These are phyloP conservation scores for Botrytis aclada DNA, from an alignment of 2,329 filamentous ascomycete genomes.

Conservation along the genomic window DNA sequence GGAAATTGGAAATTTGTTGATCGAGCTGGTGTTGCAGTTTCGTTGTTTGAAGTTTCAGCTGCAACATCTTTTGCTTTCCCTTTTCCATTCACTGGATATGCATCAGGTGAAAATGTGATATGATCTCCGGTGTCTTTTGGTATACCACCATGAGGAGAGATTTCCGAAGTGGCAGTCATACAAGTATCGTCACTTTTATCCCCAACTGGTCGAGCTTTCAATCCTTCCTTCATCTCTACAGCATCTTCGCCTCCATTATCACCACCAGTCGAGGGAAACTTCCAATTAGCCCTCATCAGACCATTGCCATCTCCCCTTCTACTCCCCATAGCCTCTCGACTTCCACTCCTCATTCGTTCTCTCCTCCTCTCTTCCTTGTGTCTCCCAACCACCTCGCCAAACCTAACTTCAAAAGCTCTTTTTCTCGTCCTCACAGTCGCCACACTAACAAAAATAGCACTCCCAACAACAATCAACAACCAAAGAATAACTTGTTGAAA, in stretches of 20 bases:
- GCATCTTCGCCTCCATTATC: background rate
- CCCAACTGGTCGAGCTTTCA: background rate
- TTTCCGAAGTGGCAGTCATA: conserved; percentile 3
- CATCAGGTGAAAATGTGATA: conserved; percentile 6
- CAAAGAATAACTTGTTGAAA: conserved; percentile 68
- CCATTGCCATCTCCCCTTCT: background rate
- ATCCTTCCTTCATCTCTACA: background rate
- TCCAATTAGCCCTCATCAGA: background rate
- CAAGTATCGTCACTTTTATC: background rate
- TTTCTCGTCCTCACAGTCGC: conserved; percentile 61
- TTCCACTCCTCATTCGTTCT: background rate
- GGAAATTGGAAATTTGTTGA: background rate
- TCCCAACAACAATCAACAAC: conserved; percentile 62
- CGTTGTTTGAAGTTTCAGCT: background rate
- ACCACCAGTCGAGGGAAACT: background rate
- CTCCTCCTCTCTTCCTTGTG: background rate
- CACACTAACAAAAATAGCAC: conserved; percentile 63
- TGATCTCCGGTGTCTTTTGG: background rate
- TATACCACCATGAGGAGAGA: background rate
- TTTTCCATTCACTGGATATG: background rate
- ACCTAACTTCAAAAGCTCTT: conserved; percentile 59
- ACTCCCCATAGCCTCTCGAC: background rate
- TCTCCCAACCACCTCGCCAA: conserved; percentile 39
- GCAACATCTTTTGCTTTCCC: background rate
- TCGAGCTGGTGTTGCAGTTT: background rate